Base-by-base conservation (phyloP, 345 rosid genomes). In the Eucalyptus pauciflora region DNA sequence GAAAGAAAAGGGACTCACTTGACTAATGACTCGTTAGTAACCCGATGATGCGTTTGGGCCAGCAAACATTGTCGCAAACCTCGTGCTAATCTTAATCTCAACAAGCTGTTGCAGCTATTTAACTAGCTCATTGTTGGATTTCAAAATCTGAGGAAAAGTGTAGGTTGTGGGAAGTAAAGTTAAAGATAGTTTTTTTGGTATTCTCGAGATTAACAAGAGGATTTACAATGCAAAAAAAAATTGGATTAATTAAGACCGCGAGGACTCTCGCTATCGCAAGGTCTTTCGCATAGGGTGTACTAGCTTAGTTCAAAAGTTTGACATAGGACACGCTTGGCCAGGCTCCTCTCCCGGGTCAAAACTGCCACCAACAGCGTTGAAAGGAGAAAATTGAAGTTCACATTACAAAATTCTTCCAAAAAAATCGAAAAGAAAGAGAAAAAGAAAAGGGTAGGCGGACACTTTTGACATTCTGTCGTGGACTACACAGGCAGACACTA, bases 11-110 rank as follows among this genome's bases (percentile, higher is more conserved):
- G 16, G 13, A 31, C 0, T 7, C 25, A 71, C 81, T 71, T 0
- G 7, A 20, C 7, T 16, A 1, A 37, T 5, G 6, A 18, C 81
- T 37, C 3, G 5, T 37, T 37, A 5, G 46, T 0, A 71, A 33
- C 81, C 4, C 0, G 7, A 37, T 18, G 27, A 3, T 18, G 7
- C 5, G 14, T 37, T 37, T 71, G 25, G 81, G 81, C 27, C 14
- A 5, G 46, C 46, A 5, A 71, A 20, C 8, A 3, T 0, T 18
- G 4, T 5, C 7, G 4, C 7, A 0, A 31, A 69, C 24, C 24
- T 17, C 2, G 24, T 6, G 43, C 2, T 10, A 5, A 10, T 43
- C 83, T 71, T 8, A 22, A 37, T 71, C 14, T 71, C 14, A 18
- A 5, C 13, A 18, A 3, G 27, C 37, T 1, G 81, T 37, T 2